Evolutionary conservation across 2,329 filamentous ascomycete genomes (phyloP), one percentile per base, ranked within the genome.

Genomic region (Taxawa tesnikishii): DNA sequence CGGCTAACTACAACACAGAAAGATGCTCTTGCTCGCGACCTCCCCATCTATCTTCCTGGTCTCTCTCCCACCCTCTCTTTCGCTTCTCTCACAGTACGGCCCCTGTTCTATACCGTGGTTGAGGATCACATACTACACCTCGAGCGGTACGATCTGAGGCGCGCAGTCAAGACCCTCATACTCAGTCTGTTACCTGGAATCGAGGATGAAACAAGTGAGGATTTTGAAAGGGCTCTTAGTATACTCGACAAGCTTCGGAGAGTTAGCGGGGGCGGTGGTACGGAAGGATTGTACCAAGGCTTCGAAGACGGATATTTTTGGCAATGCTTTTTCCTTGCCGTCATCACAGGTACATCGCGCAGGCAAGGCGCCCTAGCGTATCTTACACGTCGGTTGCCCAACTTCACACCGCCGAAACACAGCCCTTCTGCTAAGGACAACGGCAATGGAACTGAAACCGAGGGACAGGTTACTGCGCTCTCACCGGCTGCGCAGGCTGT

Each of bases 151-250:
- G 71, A 80, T 5, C 65, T 98, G 28, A 74, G 88, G 11, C 85
- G 90, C 3, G 85, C 88, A 1, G 69, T 96, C 58, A 94, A 94
- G 55, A 81, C 87, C 6, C 73, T 96, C 10, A 77, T 96, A 38
- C 63, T 98, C 13, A 79, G 83, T n/a, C 64, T 98, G 17, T 63
- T 98, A 3, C 90, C 90, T 0, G 90, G 87, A 0, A 60, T 98
- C 3, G 90, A 98, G 55, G 90, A 98, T 43, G 90, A 96, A 54
- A 92, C 84, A 6, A 92, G 87, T 43, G 90, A 98, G 51, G 92
- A 98, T 51, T 98, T 96, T 54, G 88, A 96, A 40, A 73, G 82
- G 33, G 92, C 87, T 2, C 55, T 94, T 34, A 73, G 70, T 36
- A 73, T 94, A 7, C 54, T 96, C 28, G 79, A 90, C 45, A 75